These are phyloP conservation scores for Emiliania huxleyi DNA, from an alignment of 78 protist genomes.

Conservation along the genomic window DNA sequence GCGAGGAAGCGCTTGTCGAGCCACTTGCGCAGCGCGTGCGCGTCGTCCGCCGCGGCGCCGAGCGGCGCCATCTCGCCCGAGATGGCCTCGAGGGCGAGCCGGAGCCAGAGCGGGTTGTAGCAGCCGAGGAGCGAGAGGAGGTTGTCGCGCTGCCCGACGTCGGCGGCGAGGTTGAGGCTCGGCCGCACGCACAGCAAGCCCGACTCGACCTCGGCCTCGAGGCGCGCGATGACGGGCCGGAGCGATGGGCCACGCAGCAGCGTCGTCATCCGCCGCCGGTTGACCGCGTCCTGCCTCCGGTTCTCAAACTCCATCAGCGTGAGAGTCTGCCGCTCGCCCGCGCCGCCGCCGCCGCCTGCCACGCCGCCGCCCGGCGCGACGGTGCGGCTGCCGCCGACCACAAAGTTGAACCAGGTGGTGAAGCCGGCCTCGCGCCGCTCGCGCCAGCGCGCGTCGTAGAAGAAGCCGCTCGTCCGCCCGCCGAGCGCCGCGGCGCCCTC, in stretches of 20 bases:
- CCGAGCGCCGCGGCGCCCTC: background rate
- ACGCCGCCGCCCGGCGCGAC: background rate
- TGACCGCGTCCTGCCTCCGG: background rate
- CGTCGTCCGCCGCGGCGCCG: background rate
- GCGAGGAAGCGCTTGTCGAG: background rate
- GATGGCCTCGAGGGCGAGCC: background rate
- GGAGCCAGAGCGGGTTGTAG: constrained; percentile 12
- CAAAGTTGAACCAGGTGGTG: background rate
- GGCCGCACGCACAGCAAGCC: background rate
- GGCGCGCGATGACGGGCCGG: background rate
- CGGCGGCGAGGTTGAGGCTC: background rate
- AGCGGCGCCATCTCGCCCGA: background rate
- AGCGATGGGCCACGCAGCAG: background rate
- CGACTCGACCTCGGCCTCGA: background rate
- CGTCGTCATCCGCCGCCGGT: background rate
- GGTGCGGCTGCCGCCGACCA: background rate
- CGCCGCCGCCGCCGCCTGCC: background rate
- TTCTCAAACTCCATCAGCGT: background rate
- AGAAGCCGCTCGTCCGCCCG: background rate
- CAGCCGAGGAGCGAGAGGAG: background rate
- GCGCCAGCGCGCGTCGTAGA: background rate
- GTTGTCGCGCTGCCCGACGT: background rate
- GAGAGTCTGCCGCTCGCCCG: background rate
- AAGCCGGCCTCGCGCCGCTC: background rate
- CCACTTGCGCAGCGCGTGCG: background rate